Evolutionary conservation across 2,329 filamentous ascomycete species (phyloP).

Genomic region (Trichothecium roseum): DNA sequence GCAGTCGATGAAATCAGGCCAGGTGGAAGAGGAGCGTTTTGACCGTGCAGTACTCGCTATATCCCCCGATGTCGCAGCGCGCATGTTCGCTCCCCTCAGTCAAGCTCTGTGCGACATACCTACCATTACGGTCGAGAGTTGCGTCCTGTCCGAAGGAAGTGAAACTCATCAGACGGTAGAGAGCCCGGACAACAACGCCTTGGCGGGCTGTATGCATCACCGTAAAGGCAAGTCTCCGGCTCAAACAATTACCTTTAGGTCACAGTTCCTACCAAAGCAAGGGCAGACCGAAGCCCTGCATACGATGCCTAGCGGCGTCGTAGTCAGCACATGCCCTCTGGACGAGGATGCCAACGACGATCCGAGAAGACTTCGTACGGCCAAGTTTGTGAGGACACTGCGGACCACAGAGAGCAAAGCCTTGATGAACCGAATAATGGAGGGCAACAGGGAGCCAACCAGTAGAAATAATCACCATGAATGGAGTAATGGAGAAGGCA

Average conservation of each 20-base stretch:
- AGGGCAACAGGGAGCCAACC: neutral
- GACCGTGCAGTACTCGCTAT: slow-evolving; percentile 44
- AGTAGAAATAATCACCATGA: no score
- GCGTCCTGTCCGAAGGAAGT: slow-evolving; percentile 21
- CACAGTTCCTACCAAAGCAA: slow-evolving; percentile 15
- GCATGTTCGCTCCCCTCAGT: slow-evolving; percentile 33
- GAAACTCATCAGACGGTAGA: slow-evolving; percentile 6
- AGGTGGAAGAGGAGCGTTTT: slow-evolving; percentile 25
- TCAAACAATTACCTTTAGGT: slow-evolving; percentile 25
- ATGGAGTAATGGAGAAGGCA: slow-evolving; percentile 43
- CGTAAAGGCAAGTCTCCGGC: slow-evolving; percentile 10
- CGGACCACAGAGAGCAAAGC: slow-evolving; percentile 35
- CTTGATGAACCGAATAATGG: slow-evolving; percentile 36
- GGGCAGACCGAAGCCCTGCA: slow-evolving; percentile 41
- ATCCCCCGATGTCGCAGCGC: slow-evolving; percentile 39
- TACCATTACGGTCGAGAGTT: slow-evolving; percentile 34
- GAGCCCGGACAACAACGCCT: slow-evolving; percentile 1
- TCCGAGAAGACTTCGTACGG: slow-evolving; percentile 28
- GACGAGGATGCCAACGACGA: slow-evolving; percentile 18
- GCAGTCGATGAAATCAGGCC: slow-evolving; percentile 10
- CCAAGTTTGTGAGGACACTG: slow-evolving; percentile 41
- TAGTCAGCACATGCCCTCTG: slow-evolving; percentile 43
- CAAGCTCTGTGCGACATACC: slow-evolving; percentile 31
- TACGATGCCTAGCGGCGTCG: slow-evolving; percentile 35
- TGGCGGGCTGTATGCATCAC: slow-evolving; percentile 16